These are phyloP conservation scores for Macrocystidia cucumis DNA, from an alignment of 1,284 basidiomycete species.

Conservation along the genomic window DNA sequence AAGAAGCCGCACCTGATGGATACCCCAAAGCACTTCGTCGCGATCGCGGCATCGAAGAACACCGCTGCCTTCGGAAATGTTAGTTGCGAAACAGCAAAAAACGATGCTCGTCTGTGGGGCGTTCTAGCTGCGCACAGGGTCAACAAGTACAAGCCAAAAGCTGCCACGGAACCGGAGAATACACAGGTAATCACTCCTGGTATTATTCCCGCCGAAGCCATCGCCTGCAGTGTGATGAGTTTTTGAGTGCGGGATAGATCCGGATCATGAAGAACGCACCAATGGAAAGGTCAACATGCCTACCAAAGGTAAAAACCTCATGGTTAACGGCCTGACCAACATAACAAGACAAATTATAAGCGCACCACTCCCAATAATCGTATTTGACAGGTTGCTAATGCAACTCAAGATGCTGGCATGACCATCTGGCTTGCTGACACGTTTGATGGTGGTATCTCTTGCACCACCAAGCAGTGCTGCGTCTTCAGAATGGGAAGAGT, in stretches of 20 bases:
- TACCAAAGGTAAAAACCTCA: conserved; percentile 23
- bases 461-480: conserved; percentile 44
- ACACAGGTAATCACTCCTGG: conserved; percentile 85
- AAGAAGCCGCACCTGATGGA: conserved; percentile 67
- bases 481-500: conserved; percentile 34
- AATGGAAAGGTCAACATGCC: conserved; percentile 82
- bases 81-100: conserved; percentile 80
- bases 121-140: conserved; percentile 81
- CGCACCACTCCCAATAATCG: conserved; percentile 83
- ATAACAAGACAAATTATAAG: conserved; percentile 13
- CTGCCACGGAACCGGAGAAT: conserved; percentile 77
- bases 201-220: conserved; percentile 81
- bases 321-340: conserved; percentile 6
- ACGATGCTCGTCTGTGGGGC: conserved; percentile 72
- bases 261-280: conserved; percentile 39
- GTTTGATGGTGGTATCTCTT: conserved; percentile 22
- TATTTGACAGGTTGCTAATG: conserved; percentile 76
- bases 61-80: conserved; percentile 82
- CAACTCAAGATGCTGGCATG: conserved; percentile 60
- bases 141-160: conserved; percentile 87
- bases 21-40: conserved; percentile 95
- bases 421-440: conserved; percentile 39
- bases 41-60: conserved; percentile 91
- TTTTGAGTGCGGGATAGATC: conserved; percentile 2
- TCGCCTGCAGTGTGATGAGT: conserved; percentile 44